Evolutionary conservation across 2,329 filamentous ascomycete genomes (phyloP), one percentile per base, ranked within the genome.

Genomic region (Fonsecaea multimorphosa): DNA sequence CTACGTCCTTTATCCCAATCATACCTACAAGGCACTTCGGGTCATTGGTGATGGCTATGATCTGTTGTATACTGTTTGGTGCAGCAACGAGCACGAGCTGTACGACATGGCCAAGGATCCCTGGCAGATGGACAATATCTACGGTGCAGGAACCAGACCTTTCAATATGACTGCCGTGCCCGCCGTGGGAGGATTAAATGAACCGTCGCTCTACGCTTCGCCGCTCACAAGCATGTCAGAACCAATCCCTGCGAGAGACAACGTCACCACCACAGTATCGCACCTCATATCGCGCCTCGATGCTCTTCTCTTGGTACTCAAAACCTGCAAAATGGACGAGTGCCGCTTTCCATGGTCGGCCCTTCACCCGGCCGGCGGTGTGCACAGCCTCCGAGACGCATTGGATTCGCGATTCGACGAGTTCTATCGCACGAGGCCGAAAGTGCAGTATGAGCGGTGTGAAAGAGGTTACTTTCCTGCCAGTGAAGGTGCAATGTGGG

Each of bases 1-100:
- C 14, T 58, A 58, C 19, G 44, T 58, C 7, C 36, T 69, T 3
- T 70, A 64, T 55, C 54, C 53, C 44, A 70, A 70, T 40, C 72
- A 46, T 66, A 80, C 77, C 0, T 80, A 80, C 72, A 80, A 80
- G 64, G 77, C 77, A 0, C 68, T 77, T 9, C 75, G 78, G 3
- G 65, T 80, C 4, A 60, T 79, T 2, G 74, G 76, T 1, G 65
- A 76, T 0, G 73, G 71, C 0, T 79, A 79, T 32, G 75, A 77
- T 36, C 64, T 80, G 2, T 78, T 78, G 61, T 80, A 80, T 65
- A 76, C 76, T 0, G 77, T 80, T 2, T 80, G 77, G 76, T 80
- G 78, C 65, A 78, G 67, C 38, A 75, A 76, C 22, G 78, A 79
- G 63, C 78, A 79, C 53, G 76, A 80, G 49, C 68, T 80, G 0